Percentiles rank a stretch among this genome's conserved stretches.
Conservation (phyloP, 106 monocot genomes). For the Narthecium ossifragum region DNA sequence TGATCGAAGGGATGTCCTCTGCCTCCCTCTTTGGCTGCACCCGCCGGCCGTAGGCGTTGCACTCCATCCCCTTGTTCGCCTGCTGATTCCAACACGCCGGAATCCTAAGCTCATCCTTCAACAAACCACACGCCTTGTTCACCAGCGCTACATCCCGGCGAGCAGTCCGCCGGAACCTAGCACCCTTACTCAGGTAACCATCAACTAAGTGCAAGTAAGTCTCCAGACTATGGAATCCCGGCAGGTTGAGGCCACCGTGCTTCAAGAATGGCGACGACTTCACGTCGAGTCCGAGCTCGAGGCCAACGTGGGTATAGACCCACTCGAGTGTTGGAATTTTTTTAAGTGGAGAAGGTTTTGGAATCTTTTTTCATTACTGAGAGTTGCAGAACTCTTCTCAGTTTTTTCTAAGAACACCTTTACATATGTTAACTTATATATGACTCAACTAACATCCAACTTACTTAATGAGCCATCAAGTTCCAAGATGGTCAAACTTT, state of each 20-base stretch:
- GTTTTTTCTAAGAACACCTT: no score
- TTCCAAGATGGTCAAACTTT: no score
- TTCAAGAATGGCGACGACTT: conserved; percentile 51
- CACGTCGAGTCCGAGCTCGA: conserved; percentile 37
- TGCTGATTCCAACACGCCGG: conserved; percentile 45
- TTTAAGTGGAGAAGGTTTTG: no score
- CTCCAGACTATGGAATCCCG: conserved; percentile 58
- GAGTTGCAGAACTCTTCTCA: no score
- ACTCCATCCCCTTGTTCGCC: conserved; percentile 39
- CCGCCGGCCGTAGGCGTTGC: conserved; percentile 39
- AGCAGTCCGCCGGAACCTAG: conserved; percentile 27
- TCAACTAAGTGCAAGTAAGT: conserved; percentile 67
- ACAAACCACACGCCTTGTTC: conserved; percentile 50
- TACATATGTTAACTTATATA: no score
- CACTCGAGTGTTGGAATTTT: no score
- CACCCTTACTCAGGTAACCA: conserved; percentile 20
- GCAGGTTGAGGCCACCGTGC: conserved; percentile 13
- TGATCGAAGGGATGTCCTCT: conserved; percentile 49
- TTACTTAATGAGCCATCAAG: no score
- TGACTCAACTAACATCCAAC: no score
- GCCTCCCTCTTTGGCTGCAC: conserved; percentile 23
- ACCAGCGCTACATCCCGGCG: conserved; percentile 60
- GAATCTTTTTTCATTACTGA: no score
- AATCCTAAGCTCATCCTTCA: conserved; percentile 41
- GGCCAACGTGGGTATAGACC: conserved; percentile 48